Base-by-base conservation (phyloP, 192 early-diverging fungal species). In the Coemansia sp. region DNA sequence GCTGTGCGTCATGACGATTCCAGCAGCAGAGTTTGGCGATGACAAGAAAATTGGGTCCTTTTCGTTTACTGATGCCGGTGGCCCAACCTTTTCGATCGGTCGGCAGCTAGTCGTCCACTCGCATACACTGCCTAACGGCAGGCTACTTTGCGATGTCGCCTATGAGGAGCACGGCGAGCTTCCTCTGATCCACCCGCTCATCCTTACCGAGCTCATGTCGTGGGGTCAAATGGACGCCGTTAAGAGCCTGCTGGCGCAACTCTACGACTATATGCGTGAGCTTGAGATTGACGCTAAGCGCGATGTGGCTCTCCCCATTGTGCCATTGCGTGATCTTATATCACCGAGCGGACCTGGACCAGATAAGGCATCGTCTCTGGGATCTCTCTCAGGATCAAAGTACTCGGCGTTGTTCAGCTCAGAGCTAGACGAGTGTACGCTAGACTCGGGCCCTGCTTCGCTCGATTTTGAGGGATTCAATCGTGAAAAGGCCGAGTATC, bases 81-180 rank as follows among this genome's bases (percentile, higher is more conserved):
- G 75, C 33, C 82, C 82, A 8, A 80, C 71, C 4, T 84, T 84
- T 72, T 79, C 82, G 33, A 46, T 84, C 14, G 77, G 43, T 19
- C 57, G 65, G 21, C 68, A 76, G 69, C 67, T 84, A 35, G 35
- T 83, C 37, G 63, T 75, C 1, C 66, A 68, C 28, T 53, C 80
- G 26, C 68, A 69, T 23, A 16, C 28, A 26, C 19, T 78, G 44
- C 53, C 64, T n/a, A 53, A 67, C 8, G 71, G 69, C 44, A 47
- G 58, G 39, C 40, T 32, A 3, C 63, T 84, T 4, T 64, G 69
- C 43, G 68, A 84, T 17, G 57, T 67, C 13, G 77, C 82, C 7
- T 84, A 68, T 37, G 74, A 76, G 19, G 71, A 76, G 44, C 82
- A 84, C 55, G 82, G 82, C 61, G 70, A 84, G 57, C 71, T 84